A percentile compares a stretch with the other conserved stretches of the same genome.
phyloP scores from a whole-genome alignment of 495 filamentous ascomycete species.

The Pyrenula massariospora region DNA sequence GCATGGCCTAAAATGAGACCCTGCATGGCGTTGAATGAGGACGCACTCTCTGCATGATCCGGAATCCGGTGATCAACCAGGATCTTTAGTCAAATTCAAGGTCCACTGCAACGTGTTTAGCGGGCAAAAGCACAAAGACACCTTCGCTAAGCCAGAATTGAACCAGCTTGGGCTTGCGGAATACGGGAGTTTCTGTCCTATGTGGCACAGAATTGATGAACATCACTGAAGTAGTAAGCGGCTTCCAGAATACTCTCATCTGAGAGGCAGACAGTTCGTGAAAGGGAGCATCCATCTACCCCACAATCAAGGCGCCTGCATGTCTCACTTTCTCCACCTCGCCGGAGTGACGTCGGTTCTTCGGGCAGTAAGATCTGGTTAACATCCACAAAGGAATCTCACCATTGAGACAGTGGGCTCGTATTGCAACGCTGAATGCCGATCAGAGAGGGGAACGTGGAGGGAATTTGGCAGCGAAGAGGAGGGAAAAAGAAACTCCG shows the following conservation, averaged over 20 bases:
- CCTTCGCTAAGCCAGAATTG: background rate
- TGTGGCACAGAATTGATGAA: too few relatives aligned
- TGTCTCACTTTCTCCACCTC: background rate
- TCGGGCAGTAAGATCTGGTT: background rate
- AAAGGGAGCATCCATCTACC: background rate
- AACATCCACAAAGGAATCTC: too few relatives aligned
- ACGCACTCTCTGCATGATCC: background rate
- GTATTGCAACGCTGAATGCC: background rate
- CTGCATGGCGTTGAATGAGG: background rate
- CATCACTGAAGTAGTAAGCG: too few relatives aligned
- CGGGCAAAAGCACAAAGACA: background rate
- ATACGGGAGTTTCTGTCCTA: too few relatives aligned
- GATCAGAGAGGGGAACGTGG: background rate
- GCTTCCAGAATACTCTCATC: too few relatives aligned
- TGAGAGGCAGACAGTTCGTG: background rate
- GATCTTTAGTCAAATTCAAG: background rate
- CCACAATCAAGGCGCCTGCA: background rate
- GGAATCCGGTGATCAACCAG: background rate
- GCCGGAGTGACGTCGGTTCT: background rate
- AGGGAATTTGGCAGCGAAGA: background rate
- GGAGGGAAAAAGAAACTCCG: background rate
- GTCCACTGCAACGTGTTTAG: background rate
- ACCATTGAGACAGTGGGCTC: background rate
- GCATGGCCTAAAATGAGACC: background rate
- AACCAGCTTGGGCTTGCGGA: background rate